Conservation (phyloP, 2,329 filamentous ascomycete genomes). For the Epichloe sibirici region DNA sequence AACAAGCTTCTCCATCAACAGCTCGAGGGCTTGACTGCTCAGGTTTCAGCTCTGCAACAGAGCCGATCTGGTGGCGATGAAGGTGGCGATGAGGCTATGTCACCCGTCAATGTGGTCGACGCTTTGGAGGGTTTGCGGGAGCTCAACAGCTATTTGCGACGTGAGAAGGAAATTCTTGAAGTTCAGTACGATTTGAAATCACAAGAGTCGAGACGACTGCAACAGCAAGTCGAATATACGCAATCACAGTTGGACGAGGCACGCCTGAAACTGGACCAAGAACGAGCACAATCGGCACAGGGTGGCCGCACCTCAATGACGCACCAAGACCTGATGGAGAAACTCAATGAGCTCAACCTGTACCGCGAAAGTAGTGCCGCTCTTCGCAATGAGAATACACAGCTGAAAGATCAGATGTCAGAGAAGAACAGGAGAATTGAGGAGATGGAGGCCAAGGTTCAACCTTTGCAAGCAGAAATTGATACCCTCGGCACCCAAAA, state of each 20-base stretch:
- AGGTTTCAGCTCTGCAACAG: slow-evolving; percentile 71
- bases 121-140: slow-evolving; percentile 71
- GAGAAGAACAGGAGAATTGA: slow-evolving; percentile 66
- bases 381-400: slow-evolving; percentile 72
- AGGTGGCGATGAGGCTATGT: slow-evolving; percentile 40
- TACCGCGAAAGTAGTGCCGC: slow-evolving; percentile 93
- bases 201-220: slow-evolving; percentile 77
- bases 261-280: slow-evolving; percentile 79
- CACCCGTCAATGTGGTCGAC: slow-evolving; percentile 39
- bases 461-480: slow-evolving; percentile 71
- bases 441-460: slow-evolving; percentile 60
- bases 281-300: slow-evolving; percentile 66
- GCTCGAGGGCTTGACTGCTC: slow-evolving; percentile 67
- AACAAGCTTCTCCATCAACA: slow-evolving; percentile 87
- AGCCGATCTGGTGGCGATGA: slow-evolving; percentile 44
- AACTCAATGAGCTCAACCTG: slow-evolving; percentile 87
- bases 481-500: slow-evolving; percentile 72
- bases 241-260: slow-evolving; percentile 83
- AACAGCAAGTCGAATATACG: slow-evolving; percentile 79
- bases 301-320: slow-evolving; percentile 60
- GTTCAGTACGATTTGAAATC: slow-evolving; percentile 87
- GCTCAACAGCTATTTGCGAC: slow-evolving; percentile 78
- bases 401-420: slow-evolving; percentile 62
- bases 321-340: slow-evolving; percentile 86
- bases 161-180: slow-evolving; percentile 95